Base-by-base conservation (phyloP, 2,329 filamentous ascomycete species). In the Fusarium nisikadoi region DNA sequence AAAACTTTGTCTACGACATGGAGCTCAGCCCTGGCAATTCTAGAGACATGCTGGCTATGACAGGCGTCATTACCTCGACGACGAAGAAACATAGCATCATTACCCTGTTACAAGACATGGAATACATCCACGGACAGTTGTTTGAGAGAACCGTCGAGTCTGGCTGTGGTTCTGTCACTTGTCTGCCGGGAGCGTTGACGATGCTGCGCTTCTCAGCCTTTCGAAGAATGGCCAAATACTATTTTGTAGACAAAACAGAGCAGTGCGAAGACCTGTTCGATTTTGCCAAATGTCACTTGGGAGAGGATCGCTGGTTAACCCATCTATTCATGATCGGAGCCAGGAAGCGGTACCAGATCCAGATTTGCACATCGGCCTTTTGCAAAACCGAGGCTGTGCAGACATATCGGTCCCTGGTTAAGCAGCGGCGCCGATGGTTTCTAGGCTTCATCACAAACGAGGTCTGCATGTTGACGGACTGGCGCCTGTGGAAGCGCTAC, bases 1-100 rank as follows among this genome's bases (percentile, higher is more conserved):
- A 98, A 80, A 98, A 98, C 81, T 98, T 98, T 82, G 93, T 98
- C 84, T 98, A 96, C 82, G 95, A 98, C 80, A 98, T 98, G 96
- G 94, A 98, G 82, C 86, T 98, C 68, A 97, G 95, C 81, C 95
- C 95, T 2, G 95, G 95, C 60, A 97, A 95, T 83, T 91, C 93
- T 79, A 90, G 91, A 79, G 94, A 97, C 80, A 98, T 97, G 94
- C 86, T 98, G 78, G 95, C 95, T 58, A 98, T 98, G 94, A 98
- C 95, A 19, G 95, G 95, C 36, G 93, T 98, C 78, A 98, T 98
- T 78, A 98, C 95, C 4, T 95, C 94, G 2, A 98, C 95, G 0
- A 97, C 95, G 0, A 89, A 92, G 76, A 96, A 93, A 77, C 93
- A 97, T 80, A 94, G 92, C 74, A 85, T 98, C 62, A 93, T 98